Percentiles rank a stretch among this genome's conserved stretches.
These are phyloP conservation scores for Phlebiopsis gigantea DNA, from an alignment of 768 basidiomycete species.

Conservation along the genomic window DNA sequence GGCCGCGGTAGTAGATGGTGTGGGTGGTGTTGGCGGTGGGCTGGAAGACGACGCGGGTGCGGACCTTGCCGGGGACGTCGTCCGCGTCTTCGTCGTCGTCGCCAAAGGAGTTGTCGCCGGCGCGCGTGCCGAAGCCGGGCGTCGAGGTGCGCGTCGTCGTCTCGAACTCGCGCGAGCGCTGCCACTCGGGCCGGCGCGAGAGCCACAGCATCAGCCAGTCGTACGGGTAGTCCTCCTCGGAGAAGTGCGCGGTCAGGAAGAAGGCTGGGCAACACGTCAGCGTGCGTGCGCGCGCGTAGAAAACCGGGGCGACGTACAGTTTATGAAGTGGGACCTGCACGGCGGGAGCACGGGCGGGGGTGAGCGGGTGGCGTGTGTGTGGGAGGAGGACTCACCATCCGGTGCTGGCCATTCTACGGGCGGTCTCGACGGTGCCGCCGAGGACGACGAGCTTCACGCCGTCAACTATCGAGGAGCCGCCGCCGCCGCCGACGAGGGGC, in stretches of 20 bases:
- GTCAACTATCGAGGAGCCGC: constrained; percentile 75
- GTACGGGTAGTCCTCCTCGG: constrained; percentile 85
- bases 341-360: constrained; percentile 14
- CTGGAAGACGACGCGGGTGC: constrained; percentile 83
- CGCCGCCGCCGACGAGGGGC: constrained; percentile 71
- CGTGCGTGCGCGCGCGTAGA: background rate
- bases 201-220: constrained; percentile 93
- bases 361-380: background rate
- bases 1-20: constrained; percentile 81
- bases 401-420: constrained; percentile 73
- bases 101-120: constrained; percentile 51
- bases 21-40: constrained; percentile 85
- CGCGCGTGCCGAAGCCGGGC: constrained; percentile 47
- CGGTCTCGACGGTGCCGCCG: constrained; percentile 84
- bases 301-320: constrained; percentile 55
- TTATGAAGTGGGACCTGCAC: constrained; percentile 76
- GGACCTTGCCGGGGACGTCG: constrained; percentile 52
- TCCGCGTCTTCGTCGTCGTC: constrained; percentile 53
- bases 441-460: constrained; percentile 88
- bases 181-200: constrained; percentile 82
- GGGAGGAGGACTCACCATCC: constrained; percentile 53
- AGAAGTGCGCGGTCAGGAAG: constrained; percentile 88
- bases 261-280: constrained; percentile 19
- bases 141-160: constrained; percentile 74
- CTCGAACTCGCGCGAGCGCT: constrained; percentile 84